Evolutionary conservation across 2,329 filamentous ascomycete genomes (phyloP).

Genomic region (Arthrinium phaeospermum): DNA sequence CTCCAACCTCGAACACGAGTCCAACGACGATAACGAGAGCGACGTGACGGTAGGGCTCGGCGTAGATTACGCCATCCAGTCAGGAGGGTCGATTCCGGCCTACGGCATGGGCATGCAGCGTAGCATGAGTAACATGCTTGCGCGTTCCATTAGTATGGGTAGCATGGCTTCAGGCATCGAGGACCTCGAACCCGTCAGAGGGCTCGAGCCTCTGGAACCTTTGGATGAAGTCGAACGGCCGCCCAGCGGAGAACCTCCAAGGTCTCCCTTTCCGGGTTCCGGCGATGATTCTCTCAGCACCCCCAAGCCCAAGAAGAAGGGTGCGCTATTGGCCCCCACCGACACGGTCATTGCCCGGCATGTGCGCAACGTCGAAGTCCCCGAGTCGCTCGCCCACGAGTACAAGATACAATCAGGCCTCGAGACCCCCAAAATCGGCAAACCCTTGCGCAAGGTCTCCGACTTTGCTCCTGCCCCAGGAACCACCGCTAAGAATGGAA

Average conservation of each 20-base stretch:
- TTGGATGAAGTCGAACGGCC: slow-evolving; percentile 53
- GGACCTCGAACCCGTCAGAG: slow-evolving; percentile 54
- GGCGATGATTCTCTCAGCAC: slow-evolving; percentile 64
- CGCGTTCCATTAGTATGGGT: slow-evolving; percentile 82
- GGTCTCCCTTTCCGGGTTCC: slow-evolving; percentile 40
- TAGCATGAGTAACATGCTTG: slow-evolving; percentile 62
- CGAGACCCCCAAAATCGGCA: slow-evolving; percentile 53
- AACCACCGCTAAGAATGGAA: slow-evolving; percentile 62
- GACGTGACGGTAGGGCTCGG: slow-evolving; percentile 72
- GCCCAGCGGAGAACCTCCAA: slow-evolving; percentile 39
- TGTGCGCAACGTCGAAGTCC: slow-evolving; percentile 88
- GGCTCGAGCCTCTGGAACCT: slow-evolving; percentile 52
- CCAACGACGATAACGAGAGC: slow-evolving; percentile 62
- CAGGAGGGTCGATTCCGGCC: slow-evolving; percentile 68
- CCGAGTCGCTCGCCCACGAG: slow-evolving; percentile 84
- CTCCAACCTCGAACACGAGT: slow-evolving; percentile 57
- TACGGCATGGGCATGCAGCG: slow-evolving; percentile 60
- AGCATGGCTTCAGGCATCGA: slow-evolving; percentile 82
- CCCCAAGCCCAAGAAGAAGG: slow-evolving; percentile 66
- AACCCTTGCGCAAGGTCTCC: slow-evolving; percentile 49
- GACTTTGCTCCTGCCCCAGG: slow-evolving; percentile 58
- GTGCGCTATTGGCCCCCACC: slow-evolving; percentile 69
- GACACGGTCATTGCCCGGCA: slow-evolving; percentile 90
- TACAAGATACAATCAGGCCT: slow-evolving; percentile 78
- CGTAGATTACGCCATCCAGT: slow-evolving; percentile 82